phyloP scores from a whole-genome alignment of 306 rosid species.

The Fragaria vesca region DNA sequence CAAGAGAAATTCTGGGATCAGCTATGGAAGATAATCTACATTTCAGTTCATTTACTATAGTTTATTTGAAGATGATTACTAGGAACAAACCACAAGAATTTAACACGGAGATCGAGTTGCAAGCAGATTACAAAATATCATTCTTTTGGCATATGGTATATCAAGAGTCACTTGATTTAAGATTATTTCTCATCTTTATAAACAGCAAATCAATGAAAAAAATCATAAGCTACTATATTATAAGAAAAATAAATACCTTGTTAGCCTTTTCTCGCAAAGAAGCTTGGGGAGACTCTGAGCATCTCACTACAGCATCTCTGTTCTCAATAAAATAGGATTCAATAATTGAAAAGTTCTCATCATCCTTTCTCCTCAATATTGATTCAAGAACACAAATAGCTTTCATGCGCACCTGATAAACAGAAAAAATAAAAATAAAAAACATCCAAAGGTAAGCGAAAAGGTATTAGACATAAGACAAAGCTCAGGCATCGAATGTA shows the following conservation, averaged over 20 bases:
- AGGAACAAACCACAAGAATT: background rate
- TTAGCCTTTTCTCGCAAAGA: conserved; percentile 88
- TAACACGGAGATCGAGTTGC: background rate
- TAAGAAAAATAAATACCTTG: conserved; percentile 51
- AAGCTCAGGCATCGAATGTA: background rate
- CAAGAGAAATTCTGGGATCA: background rate
- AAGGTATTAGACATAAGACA: background rate
- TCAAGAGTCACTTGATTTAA: background rate
- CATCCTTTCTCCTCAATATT: conserved; percentile 76
- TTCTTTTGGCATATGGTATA: background rate
- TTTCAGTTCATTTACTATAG: conserved; percentile 1
- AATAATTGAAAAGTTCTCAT: conserved; percentile 56
- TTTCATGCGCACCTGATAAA: conserved; percentile 94
- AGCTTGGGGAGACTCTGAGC: conserved; percentile 95
- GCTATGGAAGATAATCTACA: background rate
- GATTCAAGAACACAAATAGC: conserved; percentile 92
- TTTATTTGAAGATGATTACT: background rate
- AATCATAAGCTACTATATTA: background rate
- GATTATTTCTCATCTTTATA: background rate
- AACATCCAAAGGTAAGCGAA: conserved; percentile 10
- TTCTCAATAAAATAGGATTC: conserved; percentile 75
- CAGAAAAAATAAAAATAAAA: conserved; percentile 7
- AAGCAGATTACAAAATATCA: background rate
- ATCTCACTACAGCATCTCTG: conserved; percentile 62
- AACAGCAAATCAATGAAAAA: background rate